Conservation (phyloP, 495 filamentous ascomycete species). For the Bryoglossum gracile region DNA sequence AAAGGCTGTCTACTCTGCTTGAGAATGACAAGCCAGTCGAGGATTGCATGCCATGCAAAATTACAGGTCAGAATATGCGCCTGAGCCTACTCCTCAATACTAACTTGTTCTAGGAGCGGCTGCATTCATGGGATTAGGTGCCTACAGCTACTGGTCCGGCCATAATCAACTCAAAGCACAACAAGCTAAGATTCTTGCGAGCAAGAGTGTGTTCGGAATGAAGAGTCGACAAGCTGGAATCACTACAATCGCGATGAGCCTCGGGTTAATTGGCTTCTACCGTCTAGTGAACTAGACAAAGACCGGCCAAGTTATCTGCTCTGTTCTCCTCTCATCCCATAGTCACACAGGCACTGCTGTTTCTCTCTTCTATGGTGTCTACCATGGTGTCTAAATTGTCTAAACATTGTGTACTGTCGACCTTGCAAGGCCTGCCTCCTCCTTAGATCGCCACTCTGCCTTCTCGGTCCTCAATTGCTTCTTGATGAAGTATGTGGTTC, state of each 20-base stretch:
- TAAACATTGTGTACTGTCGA: background rate
- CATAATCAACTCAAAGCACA: slow-evolving; percentile 65
- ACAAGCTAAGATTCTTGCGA: slow-evolving; percentile 58
- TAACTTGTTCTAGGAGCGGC: slow-evolving; percentile 52
- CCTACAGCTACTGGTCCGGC: slow-evolving; percentile 80
- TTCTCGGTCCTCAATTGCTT: slow-evolving; percentile 6
- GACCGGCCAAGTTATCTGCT: background rate
- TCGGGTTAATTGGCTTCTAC: slow-evolving; percentile 61
- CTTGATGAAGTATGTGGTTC: slow-evolving; percentile 5
- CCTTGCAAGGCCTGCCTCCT: background rate
- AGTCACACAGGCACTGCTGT: too few relatives aligned
- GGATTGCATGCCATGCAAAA: slow-evolving; percentile 61
- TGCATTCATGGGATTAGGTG: slow-evolving; percentile 83
- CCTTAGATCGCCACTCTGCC: slow-evolving; percentile 12
- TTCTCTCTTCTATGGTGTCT: too few relatives aligned
- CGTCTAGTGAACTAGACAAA: slow-evolving; percentile 23
- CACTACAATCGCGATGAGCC: slow-evolving; percentile 56
- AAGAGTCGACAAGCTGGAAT: slow-evolving; percentile 62
- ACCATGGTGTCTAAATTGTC: slow-evolving; percentile 2
- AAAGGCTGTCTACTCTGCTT: slow-evolving; percentile 15
- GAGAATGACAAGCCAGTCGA: slow-evolving; percentile 33
- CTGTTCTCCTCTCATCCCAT: too few relatives aligned
- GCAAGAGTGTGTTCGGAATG: slow-evolving; percentile 71
- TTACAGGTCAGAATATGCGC: slow-evolving; percentile 47
- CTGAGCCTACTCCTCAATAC: background rate